Base-by-base conservation (phyloP, 441 rosid species). In the Adansonia gregorii region DNA sequence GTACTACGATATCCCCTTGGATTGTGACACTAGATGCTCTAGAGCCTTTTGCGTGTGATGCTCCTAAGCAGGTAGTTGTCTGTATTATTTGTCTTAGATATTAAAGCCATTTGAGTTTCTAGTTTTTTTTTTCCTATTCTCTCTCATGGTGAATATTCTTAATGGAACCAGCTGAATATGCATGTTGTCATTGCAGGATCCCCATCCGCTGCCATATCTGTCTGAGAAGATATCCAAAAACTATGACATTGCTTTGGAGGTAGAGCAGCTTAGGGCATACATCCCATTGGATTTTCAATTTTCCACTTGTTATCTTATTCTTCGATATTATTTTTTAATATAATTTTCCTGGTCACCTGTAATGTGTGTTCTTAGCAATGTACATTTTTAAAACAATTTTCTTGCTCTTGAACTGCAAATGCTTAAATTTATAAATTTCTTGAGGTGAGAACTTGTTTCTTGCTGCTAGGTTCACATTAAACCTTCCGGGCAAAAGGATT, bases 1-100 rank as follows among this genome's bases (percentile, higher is more conserved):
- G 97, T 75, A 95, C 99, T 71, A 92, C 99, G 1, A 58, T 94
- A 81, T 95, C 99, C 61, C 98, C 99, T 71, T 95, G 99, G 99
- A 95, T 94, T 83, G 99, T 95, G 80, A 91, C 98, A 41, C 89
- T 95, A 73, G 98, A 95, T 75, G 99, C 99, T 73, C 89, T 95
- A 11, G 90, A 90, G 80, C 93, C 97, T 82, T 95, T 93, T 78
- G 91, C 91, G 15, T 89, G 93, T 81, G 87, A 87, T 80, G 91
- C 95, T 76, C 92, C 95, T 45, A 85, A 88, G 77, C 98, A 92
- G 95, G 99, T 95, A 81, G 46, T 66, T 54, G 66, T 54, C 45
- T 48, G 3, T 49, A 49, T 81, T 52, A 8, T 17, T 63, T 65
- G 56, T 61, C 73, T 45, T 8, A 9, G 43, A 74, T 46, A 55